Evolutionary conservation across 1,139 yeast species (phyloP), one percentile per base, ranked within the genome.

Genomic region (Saccharomyces hybrid): DNA sequence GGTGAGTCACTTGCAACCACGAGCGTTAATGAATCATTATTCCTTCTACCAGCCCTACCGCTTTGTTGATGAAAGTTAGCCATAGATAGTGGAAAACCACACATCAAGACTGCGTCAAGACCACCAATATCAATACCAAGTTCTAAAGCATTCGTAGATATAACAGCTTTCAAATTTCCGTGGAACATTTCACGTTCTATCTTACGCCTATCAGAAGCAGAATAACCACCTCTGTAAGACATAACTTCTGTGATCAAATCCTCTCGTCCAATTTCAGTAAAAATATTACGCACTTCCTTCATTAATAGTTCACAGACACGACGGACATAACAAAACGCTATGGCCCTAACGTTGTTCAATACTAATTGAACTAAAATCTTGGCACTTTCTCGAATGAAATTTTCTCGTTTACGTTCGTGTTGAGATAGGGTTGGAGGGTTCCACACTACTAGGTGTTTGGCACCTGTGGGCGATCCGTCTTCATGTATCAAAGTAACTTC

Each of bases 141-240:
- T 67, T 93, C 99, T 56, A 93, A 73, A 0, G 99, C 99, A 71
- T 90, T 90, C 0, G 99, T 95, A 0, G 99, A 95, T 2, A 93
- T 82, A 29, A 95, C 87, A 0, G 97, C 98, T 54, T 85, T 75
- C 28, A 93, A 71, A 53, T 83, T 81, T 0, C 98, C 97, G 56
- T 80, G 80, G 68, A 93, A 95, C 97, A 93, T 89, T 64, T 86
- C 89, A 51, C 78, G 78, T 68, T 93, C 99, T 56, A 93, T 93
- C 50, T 82, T 78, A 59, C 99, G 78, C 60, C 99, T 77, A 66
- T 93, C 98, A 2, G 78, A 71, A 3, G 89, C 84, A 4, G 96
- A 83, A 65, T 93, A 93, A 0, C 99, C 99, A 32, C 99, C 99
- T 60, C 99, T 76, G 64, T 93, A 93, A 47, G 96, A 83, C 95